A percentile compares a stretch with the other conserved stretches of the same genome.
phyloP scores from a whole-genome alignment of 768 basidiomycete species.

The Lenzites betulinus region DNA sequence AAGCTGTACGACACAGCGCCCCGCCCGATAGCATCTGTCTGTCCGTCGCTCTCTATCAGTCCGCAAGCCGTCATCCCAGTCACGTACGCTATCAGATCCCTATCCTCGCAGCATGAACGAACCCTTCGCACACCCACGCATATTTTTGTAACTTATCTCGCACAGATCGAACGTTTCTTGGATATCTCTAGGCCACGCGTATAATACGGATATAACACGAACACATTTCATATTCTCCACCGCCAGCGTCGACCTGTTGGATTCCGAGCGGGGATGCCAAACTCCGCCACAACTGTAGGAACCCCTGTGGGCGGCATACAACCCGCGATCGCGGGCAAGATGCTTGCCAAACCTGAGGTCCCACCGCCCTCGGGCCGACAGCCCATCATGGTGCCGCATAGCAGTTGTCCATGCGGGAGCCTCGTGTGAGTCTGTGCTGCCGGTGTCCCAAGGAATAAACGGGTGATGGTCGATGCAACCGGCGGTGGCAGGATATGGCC shows the following conservation, averaged over 20 bases:
- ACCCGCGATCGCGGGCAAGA: not conserved
- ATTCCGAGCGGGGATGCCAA: not conserved
- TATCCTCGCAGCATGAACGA: not conserved
- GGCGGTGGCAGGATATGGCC: too few species aligned
- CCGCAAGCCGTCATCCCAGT: not conserved
- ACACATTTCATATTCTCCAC: not conserved
- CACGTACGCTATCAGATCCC: not conserved
- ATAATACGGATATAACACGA: not conserved
- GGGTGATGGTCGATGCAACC: too few species aligned
- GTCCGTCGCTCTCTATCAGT: not conserved
- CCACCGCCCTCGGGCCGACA: too few species aligned
- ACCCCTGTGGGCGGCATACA: too few species aligned
- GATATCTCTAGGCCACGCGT: not conserved
- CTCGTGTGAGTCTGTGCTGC: too few species aligned
- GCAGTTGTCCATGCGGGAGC: too few species aligned
- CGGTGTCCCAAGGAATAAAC: too few species aligned
- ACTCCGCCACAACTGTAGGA: not conserved
- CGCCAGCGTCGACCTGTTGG: too few species aligned
- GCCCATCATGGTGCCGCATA: too few species aligned
- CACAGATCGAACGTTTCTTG: not conserved
- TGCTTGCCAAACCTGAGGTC: not conserved
- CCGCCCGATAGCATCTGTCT: not conserved
- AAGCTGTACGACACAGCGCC: not conserved
- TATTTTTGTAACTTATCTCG: conserved; percentile 12
- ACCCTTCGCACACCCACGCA: not conserved